A percentile compares a stretch with the other conserved stretches of the same genome.
These are phyloP conservation scores for Colletotrichum sp. DNA, from an alignment of 2,329 filamentous ascomycete species.

Conservation along the genomic window DNA sequence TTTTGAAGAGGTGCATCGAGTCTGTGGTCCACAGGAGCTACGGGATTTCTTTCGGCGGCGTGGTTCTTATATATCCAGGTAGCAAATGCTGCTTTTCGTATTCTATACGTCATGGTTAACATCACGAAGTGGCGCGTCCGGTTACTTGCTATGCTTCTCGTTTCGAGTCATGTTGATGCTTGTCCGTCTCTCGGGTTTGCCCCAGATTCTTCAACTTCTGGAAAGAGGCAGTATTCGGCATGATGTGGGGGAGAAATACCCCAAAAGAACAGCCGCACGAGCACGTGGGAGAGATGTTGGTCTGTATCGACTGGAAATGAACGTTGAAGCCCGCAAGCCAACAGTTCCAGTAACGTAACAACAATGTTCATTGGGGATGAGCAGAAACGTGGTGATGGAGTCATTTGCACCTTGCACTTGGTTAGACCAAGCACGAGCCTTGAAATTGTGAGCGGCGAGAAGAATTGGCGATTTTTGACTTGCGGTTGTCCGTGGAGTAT, in stretches of 20 bases:
- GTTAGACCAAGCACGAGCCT: not conserved
- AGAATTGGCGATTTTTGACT: not conserved
- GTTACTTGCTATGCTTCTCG: fast-evolving
- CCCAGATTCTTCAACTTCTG: not conserved
- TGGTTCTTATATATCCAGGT: not conserved
- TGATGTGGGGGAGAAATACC: not conserved
- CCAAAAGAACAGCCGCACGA: not conserved
- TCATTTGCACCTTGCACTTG: no score
- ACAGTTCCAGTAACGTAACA: no score
- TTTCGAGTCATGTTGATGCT: not conserved
- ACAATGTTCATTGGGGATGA: no score
- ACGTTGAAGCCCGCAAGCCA: not conserved
- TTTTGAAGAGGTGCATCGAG: not conserved
- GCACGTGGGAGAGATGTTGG: not conserved
- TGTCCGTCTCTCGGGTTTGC: not conserved
- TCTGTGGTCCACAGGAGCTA: not conserved
- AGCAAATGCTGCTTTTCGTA: not conserved
- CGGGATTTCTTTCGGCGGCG: not conserved
- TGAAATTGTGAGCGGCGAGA: not conserved
- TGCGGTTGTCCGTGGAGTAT: not conserved
- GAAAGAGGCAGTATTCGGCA: not conserved
- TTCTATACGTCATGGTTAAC: not conserved
- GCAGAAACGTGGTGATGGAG: no score
- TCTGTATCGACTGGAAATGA: fast-evolving
- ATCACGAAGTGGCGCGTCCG: not conserved